Percentiles rank a stretch among this genome's conserved stretches.
phyloP scores from a whole-genome alignment of 495 filamentous ascomycete species.

The Penicillium turbatum region DNA sequence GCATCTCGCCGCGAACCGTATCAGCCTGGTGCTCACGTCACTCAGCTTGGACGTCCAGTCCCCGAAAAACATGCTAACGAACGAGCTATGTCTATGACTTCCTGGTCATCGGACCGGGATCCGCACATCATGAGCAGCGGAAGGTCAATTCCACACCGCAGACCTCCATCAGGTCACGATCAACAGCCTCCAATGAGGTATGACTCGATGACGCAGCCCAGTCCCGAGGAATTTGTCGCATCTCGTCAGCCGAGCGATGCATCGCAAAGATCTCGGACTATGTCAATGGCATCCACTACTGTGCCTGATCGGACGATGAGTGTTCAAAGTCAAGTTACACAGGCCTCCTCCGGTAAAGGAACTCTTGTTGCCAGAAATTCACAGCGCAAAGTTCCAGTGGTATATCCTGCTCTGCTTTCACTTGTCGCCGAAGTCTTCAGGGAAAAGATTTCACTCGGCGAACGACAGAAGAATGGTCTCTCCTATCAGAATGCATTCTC shows the following conservation, averaged over 20 bases:
- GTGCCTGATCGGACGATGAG: conserved; percentile 50
- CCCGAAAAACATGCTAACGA: conserved; percentile 84
- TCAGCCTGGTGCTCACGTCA: conserved; percentile 59
- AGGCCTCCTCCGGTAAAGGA: conserved; percentile 28
- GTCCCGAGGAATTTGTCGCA: conserved; percentile 24
- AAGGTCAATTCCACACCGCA: conserved; percentile 70
- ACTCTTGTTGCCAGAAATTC: conserved; percentile 45
- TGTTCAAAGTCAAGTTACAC: conserved; percentile 38
- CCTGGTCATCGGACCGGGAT: conserved; percentile 74
- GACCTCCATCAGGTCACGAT: conserved; percentile 54
- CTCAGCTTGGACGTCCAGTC: conserved; percentile 84
- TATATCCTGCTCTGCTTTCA: conserved; percentile 90
- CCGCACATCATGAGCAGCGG: conserved; percentile 82
- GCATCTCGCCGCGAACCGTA: conserved; percentile 75
- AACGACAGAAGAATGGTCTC: conserved; percentile 92
- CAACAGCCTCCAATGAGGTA: conserved; percentile 14
- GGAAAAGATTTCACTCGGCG: conserved; percentile 73
- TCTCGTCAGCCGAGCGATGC: conserved; percentile 43
- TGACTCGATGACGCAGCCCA: conserved; percentile 23
- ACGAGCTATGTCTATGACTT: conserved; percentile 91
- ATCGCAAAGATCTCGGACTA: conserved; percentile 52
- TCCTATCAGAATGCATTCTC: conserved; percentile 97
- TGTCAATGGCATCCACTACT: conserved; percentile 88
- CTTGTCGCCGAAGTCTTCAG: conserved; percentile 86
- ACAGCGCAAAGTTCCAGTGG: conserved; percentile 64